Percentiles rank a stretch among this genome's conserved stretches.
Evolutionary conservation across 2,329 filamentous ascomycete species (phyloP).

Genomic region (Kalmusia sp.): DNA sequence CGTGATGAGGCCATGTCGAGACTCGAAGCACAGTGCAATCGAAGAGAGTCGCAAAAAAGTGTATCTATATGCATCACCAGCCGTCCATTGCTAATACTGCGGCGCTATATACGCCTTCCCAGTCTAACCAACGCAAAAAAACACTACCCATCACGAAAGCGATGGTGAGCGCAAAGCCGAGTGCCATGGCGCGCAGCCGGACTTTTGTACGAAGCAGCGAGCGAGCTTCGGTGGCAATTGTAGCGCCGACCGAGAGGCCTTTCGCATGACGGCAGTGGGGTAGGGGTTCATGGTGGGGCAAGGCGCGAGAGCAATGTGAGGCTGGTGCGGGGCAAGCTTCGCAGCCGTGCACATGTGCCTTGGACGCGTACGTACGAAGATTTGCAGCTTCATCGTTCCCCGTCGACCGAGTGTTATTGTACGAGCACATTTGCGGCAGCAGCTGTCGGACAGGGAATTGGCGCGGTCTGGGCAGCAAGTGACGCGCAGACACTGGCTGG

Average conservation of each 20-base stretch:
- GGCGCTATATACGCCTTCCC: not conserved
- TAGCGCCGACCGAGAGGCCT: conserved; percentile 7
- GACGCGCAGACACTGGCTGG: not conserved
- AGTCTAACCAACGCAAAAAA: no score
- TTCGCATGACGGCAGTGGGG: conserved; percentile 4
- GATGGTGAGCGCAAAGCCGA: no score
- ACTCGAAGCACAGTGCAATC: no score
- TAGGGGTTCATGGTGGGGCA: conserved; percentile 1
- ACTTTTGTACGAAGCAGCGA: not conserved
- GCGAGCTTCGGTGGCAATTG: conserved; percentile 1
- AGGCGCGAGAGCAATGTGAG: conserved; percentile 1
- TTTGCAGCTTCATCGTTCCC: not conserved
- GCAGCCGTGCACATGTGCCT: not conserved
- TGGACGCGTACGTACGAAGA: no score
- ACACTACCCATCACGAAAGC: no score
- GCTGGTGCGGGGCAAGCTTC: conserved; percentile 5
- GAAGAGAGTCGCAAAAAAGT: not conserved
- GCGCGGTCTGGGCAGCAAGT: not conserved
- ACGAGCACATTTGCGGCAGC: not conserved
- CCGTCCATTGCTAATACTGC: not conserved
- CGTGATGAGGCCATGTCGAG: no score
- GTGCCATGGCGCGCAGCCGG: not conserved
- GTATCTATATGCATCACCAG: not conserved
- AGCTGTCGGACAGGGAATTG: not conserved
- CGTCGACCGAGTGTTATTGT: not conserved